Base-by-base conservation (phyloP, 768 basidiomycete genomes). In the Pseudohyphozyma bogoriensis region DNA sequence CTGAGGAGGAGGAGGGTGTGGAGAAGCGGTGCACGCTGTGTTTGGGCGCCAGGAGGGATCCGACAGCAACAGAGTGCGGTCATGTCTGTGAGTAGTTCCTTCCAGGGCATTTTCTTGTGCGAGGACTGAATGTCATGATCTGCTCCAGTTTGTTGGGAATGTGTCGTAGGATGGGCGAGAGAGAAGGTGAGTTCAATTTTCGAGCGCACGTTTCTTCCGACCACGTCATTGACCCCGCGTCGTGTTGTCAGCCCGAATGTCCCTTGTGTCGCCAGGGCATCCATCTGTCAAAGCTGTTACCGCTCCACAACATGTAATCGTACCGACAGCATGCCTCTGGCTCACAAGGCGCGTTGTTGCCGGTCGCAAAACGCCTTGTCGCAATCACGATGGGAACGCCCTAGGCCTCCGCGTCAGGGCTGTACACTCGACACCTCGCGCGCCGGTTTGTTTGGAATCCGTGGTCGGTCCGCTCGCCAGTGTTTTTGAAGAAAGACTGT, bases 1-100 rank as follows among this genome's bases (percentile, higher is more conserved):
- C 62, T 2, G 56, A 60, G 3, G 62, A 60, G 56, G 59, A 59
- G 37, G 65, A 66, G 18, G 45, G 45, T 6, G 55, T 29, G 24
- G 55, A 44, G 10, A 44, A 29, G 37, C 55, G 63, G 45, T 71
- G 70, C 51, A 71, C 70, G 32, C 45, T 71, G 28, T 71, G 70
- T 39, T 54, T 71, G 31, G 68, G 68, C 13, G 59, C 65, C 29
- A 60, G 60, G 55, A 58, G 65, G 44, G 63, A 68, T 42, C 60
- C 68, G 15, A 66, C 70, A 3, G 62, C 62, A 35, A 71, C 68
- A 1, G 70, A 71, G 31, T 71, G 70, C 36, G 70, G 70, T 0
- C 70, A 71, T 42, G 63, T 68, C 40, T 71, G 65, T 69, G 53
- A 35, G 68, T 64, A 8, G 4, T 6, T 11, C 7, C 26, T 4